Conservation (phyloP, 371 early-diverging fungal genomes). For the Nosema granulosis region DNA sequence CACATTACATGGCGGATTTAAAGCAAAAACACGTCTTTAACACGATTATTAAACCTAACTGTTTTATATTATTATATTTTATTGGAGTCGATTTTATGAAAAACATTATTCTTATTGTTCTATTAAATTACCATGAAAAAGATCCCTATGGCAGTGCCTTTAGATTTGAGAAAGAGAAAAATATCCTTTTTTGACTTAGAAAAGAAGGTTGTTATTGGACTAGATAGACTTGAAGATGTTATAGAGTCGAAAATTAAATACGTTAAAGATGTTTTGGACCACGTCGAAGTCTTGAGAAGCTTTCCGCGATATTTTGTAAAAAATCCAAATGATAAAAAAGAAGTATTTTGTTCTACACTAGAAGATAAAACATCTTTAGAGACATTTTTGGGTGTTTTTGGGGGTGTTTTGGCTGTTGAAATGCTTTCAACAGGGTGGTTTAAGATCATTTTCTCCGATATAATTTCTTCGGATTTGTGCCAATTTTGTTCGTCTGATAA, state of each 20-base stretch:
- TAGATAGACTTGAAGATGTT: conserved; percentile 35
- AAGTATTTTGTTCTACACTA: neutral
- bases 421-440: neutral
- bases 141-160: neutral
- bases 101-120: too few relatives aligned
- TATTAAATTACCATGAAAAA: too few relatives aligned
- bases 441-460: neutral
- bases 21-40: too few relatives aligned
- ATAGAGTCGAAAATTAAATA: conserved; percentile 26
- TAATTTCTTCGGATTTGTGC: neutral
- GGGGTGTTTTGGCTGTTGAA: neutral
- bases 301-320: neutral
- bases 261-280: neutral
- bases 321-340: neutral
- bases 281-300: neutral
- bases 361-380: neutral
- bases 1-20: too few relatives aligned
- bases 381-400: neutral
- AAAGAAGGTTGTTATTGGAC: conserved; percentile 1
- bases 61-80: too few relatives aligned
- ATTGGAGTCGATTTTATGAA: too few relatives aligned
- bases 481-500: neutral
- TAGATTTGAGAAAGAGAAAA: conserved; percentile 23
- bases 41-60: too few relatives aligned
- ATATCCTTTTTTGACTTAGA: conserved; percentile 19